Percentiles rank a stretch among this genome's conserved stretches.
phyloP scores from a whole-genome alignment of 345 rosid genomes.

The Eucalyptus sp. region DNA sequence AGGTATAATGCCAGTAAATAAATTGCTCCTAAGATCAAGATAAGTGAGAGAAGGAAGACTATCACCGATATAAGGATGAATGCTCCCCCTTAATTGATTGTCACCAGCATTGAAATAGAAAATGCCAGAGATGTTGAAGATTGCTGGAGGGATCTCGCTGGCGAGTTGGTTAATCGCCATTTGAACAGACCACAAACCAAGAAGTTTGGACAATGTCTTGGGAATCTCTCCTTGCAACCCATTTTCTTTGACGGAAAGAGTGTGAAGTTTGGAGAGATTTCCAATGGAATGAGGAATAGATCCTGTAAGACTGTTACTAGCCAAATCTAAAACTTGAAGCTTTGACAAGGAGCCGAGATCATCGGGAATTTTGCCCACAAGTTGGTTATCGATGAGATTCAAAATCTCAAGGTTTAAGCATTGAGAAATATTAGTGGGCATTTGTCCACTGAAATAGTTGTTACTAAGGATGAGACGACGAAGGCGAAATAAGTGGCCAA shows the following conservation, averaged over 20 bases:
- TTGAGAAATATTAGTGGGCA: too few relatives aligned
- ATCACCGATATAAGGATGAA: neutral
- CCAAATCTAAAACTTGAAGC: neutral
- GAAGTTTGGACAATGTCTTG: neutral
- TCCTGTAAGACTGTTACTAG: neutral
- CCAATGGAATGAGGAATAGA: neutral
- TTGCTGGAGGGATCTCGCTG: fast-evolving
- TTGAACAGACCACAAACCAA: neutral
- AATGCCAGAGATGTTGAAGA: neutral
- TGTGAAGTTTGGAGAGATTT: neutral
- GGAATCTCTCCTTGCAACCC: neutral
- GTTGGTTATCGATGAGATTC: too few relatives aligned
- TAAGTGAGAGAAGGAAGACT: neutral
- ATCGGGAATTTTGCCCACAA: neutral
- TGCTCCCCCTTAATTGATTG: neutral
- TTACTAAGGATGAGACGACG: fast-evolving
- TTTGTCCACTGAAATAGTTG: too few relatives aligned
- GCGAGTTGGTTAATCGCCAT: neutral
- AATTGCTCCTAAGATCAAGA: neutral
- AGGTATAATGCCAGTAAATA: neutral
- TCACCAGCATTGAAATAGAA: neutral
- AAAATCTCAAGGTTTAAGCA: too few relatives aligned
- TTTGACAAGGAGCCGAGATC: neutral
- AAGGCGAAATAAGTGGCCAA: neutral
- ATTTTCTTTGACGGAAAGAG: fast-evolving